Evolutionary conservation across 495 filamentous ascomycete species (phyloP).

Genomic region (Penicillium pancosmium): DNA sequence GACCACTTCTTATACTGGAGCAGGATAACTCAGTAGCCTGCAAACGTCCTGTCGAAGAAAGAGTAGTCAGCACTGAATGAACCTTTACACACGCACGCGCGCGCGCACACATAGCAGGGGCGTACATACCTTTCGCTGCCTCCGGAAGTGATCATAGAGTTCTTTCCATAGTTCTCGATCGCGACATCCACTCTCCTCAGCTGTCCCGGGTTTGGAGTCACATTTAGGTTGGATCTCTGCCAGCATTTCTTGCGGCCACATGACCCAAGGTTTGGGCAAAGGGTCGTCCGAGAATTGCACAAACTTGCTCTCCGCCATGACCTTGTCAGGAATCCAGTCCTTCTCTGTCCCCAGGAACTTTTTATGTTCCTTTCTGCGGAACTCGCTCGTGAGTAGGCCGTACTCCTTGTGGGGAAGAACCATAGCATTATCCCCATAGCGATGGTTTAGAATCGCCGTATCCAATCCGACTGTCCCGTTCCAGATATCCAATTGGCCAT

Average conservation of each 20-base stretch:
- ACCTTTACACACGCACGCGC: neutral
- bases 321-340: slow-evolving; percentile 70
- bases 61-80: neutral
- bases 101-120: neutral
- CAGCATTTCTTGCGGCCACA: slow-evolving; percentile 57
- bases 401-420: slow-evolving; percentile 78
- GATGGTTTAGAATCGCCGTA: slow-evolving; percentile 74
- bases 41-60: slow-evolving; percentile 44
- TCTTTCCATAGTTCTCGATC: slow-evolving; percentile 70
- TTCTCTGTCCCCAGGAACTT: slow-evolving; percentile 64
- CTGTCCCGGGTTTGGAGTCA: slow-evolving; percentile 47
- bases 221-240: slow-evolving; percentile 62
- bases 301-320: slow-evolving; percentile 68
- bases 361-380: slow-evolving; percentile 60
- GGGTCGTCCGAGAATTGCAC: slow-evolving; percentile 86
- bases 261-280: slow-evolving; percentile 77
- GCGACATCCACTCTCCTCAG: slow-evolving; percentile 56
- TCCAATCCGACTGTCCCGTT: slow-evolving; percentile 53
- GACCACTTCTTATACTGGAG: slow-evolving; percentile 36
- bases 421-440: slow-evolving; percentile 67
- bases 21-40: slow-evolving; percentile 51
- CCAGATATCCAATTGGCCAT: slow-evolving; percentile 39
- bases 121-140: slow-evolving; percentile 57
- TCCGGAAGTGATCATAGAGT: slow-evolving; percentile 70
- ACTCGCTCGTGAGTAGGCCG: slow-evolving; percentile 71